Evolutionary conservation across 2,329 filamentous ascomycete species (phyloP), one percentile per base, ranked within the genome.

Genomic region (Diplodia corticola): DNA sequence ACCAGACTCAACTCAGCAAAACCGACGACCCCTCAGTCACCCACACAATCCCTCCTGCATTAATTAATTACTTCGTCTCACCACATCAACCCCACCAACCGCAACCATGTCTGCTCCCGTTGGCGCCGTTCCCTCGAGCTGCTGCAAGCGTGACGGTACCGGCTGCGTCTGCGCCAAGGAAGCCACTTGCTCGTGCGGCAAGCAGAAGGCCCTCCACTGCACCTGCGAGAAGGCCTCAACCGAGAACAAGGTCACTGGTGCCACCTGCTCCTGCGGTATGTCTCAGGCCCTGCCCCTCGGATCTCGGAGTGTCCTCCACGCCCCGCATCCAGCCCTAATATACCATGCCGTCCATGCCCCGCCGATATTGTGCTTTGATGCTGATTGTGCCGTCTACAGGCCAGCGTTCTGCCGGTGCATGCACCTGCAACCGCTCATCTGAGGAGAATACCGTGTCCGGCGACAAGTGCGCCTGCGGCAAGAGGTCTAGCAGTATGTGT

Each of bases 141-240:
- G 86, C 85, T 89, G 86, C 78, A 84, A 84, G 77, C 84, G 83
- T 71, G 81, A 83, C 72, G 80, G 81, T 69, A 81, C 80, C 72
- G 78, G 81, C 73, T 89, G 86, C 72, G 83, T 84, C 71, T 87
- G 85, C 72, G 84, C 84, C 46, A 79, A 82, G 64, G 84, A 87
- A 72, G 85, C 86, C 69, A 87, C 80, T 68, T 97, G 93, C 87
- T 96, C 92, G 17, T 98, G 94, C 78, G 94, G 94, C 75, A 88
- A 97, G 83, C 86, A 95, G 77, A 87, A 88, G 4, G 94, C 94
- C 59, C 87, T 97, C 57, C 85, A 93, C 77, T 98, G 94, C 86
- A 90, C 84, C 69, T 97, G 94, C 82, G 87, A 87, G 73, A 93
- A 92, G 79, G 86, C 93, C 4, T 70, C 84, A 4, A 80, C 83